These are phyloP conservation scores for Amanita phalloides DNA, from an alignment of 768 basidiomycete genomes.

Conservation along the genomic window DNA sequence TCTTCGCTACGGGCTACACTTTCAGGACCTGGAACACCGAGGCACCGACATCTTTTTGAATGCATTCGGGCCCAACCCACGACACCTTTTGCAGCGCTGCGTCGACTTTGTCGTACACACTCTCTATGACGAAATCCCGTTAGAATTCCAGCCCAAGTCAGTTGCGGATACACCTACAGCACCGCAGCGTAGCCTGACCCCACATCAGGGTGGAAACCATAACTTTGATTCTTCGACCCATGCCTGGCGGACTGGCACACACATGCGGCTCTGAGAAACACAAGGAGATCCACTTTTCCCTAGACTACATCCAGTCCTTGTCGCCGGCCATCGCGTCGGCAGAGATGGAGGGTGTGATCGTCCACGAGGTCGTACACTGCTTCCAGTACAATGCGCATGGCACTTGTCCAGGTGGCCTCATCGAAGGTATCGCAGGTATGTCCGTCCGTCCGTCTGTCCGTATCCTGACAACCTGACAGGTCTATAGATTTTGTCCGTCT, in stretches of 20 bases:
- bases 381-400: conserved; percentile 58
- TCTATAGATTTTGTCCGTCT: conserved; percentile 61
- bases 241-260: conserved; percentile 57
- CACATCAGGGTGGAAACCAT: conserved; percentile 38
- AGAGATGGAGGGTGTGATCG: conserved; percentile 62
- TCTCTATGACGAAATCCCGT: not conserved
- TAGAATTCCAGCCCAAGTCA: not conserved
- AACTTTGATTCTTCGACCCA: conserved; percentile 48
- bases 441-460: not conserved
- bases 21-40: not conserved
- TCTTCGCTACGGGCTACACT: not conserved
- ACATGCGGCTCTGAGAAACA: conserved; percentile 41
- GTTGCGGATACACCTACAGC: not conserved
- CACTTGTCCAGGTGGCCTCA: conserved; percentile 56
- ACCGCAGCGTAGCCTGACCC: conserved; percentile 1
- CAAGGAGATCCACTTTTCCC: conserved; percentile 70
- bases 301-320: conserved; percentile 40
- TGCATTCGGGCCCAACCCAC: not conserved
- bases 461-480: not conserved
- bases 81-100: not conserved
- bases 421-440: conserved; percentile 73
- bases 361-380: conserved; percentile 74
- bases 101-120: not conserved
- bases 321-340: conserved; percentile 30
- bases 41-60: not conserved